Evolutionary conservation across 2,329 filamentous ascomycete genomes (phyloP).

Genomic region (Diaporthe australafricana): DNA sequence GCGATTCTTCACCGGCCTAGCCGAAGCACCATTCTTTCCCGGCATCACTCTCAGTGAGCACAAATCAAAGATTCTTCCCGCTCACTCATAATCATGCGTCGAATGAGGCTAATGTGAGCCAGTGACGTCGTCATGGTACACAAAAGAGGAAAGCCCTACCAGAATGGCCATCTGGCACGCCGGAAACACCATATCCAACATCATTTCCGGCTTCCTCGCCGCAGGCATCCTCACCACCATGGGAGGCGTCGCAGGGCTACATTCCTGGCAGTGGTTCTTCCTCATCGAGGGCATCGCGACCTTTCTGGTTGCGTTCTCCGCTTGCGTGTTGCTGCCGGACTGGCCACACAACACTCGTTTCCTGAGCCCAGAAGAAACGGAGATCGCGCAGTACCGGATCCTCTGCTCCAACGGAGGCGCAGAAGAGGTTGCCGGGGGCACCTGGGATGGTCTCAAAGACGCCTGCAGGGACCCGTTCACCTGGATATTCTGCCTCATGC

Average conservation of each 20-base stretch:
- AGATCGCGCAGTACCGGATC: neutral
- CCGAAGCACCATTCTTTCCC: conserved; percentile 56
- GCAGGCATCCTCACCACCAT: neutral
- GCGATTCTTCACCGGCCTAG: conserved; percentile 42
- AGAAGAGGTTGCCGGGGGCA: neutral
- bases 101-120: neutral
- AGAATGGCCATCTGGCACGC: neutral
- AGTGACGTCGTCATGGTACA: conserved; percentile 1
- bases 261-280: conserved; percentile 1
- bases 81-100: neutral
- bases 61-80: neutral
- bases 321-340: neutral
- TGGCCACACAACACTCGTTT: neutral
- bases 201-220: neutral
- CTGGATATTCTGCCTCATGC: neutral
- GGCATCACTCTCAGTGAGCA: conserved; percentile 55
- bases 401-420: neutral
- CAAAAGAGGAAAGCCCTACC: neutral
- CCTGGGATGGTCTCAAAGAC: neutral
- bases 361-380: neutral
- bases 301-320: neutral
- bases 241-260: neutral
- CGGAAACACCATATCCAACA: neutral
- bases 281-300: neutral
- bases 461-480: neutral